These are phyloP conservation scores for Psilocybe tampanensis DNA, from an alignment of 768 basidiomycete genomes.

Conservation along the genomic window DNA sequence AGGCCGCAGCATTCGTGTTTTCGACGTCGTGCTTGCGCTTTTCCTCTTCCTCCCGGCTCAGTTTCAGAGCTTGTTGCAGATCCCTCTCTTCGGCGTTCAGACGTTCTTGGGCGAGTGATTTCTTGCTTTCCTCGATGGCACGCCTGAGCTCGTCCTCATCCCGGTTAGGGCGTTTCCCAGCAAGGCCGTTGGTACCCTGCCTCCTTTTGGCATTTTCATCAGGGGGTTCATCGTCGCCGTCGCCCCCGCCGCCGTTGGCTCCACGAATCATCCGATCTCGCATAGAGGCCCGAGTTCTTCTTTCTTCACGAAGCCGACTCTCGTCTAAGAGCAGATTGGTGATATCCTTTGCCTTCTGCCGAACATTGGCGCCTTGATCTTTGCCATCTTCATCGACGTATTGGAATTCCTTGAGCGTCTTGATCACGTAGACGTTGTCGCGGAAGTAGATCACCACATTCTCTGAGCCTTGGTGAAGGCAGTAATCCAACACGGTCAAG, in stretches of 20 bases:
- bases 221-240: slow-evolving; percentile 32
- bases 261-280: slow-evolving; percentile 90
- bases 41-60: slow-evolving; percentile 91
- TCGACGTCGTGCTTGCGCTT: slow-evolving; percentile 70
- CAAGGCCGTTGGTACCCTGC: slow-evolving; percentile 19
- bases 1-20: slow-evolving; percentile 66
- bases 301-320: slow-evolving; percentile 80
- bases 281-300: slow-evolving; percentile 86
- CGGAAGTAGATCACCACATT: slow-evolving; percentile 99
- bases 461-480: slow-evolving; percentile 94
- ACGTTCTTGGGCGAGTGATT: slow-evolving; percentile 69
- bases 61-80: slow-evolving; percentile 74
- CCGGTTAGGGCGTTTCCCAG: slow-evolving; percentile 36
- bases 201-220: slow-evolving; percentile 50
- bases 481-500: slow-evolving; percentile 93
- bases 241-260: slow-evolving; percentile 32
- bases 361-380: slow-evolving; percentile 97
- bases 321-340: slow-evolving; percentile 92
- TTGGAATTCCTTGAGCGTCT: slow-evolving; percentile 98
- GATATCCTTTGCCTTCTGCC: slow-evolving; percentile 98
- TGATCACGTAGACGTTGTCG: slow-evolving; percentile 97
- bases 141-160: slow-evolving; percentile 84
- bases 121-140: slow-evolving; percentile 92
- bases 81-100: slow-evolving; percentile 80
- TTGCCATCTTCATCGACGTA: slow-evolving; percentile 94